These are phyloP conservation scores for Candida quercuum DNA, from an alignment of 805 yeast genomes.

Conservation along the genomic window DNA sequence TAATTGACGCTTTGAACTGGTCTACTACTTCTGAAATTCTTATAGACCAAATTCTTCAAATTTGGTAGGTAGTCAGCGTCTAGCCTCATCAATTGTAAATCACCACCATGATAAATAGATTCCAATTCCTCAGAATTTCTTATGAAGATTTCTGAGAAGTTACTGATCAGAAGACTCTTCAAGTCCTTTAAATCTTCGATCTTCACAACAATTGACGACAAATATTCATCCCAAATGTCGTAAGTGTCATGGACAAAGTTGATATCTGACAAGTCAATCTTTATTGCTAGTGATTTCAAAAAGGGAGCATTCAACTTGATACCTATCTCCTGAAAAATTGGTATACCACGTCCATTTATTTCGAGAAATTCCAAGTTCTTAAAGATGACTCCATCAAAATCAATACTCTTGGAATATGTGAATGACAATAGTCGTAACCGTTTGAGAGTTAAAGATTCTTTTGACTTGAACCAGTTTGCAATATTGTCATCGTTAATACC, in stretches of 20 bases:
- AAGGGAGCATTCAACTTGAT: neutral
- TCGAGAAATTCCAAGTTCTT: neutral
- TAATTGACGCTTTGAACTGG: constrained; percentile 5
- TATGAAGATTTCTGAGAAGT: neutral
- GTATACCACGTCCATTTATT: neutral
- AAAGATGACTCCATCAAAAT: too few species aligned
- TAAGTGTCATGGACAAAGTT: neutral
- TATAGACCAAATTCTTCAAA: constrained; percentile 2
- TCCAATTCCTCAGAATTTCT: constrained; percentile 1
- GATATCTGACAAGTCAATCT: neutral
- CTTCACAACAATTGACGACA: neutral
- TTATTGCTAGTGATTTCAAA: too few species aligned
- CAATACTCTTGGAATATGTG: too few species aligned
- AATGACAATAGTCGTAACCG: too few species aligned
- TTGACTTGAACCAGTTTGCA: too few species aligned
- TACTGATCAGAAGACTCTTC: neutral
- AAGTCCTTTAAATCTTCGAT: neutral
- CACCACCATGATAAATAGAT: constrained; percentile 5
- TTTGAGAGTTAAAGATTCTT: too few species aligned
- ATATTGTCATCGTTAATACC: too few species aligned
- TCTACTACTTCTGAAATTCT: constrained; percentile 2
- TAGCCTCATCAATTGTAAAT: constrained; percentile 3
- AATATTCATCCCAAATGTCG: neutral
- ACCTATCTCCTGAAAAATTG: neutral
- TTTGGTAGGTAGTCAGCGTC: constrained; percentile 8